phyloP scores from a whole-genome alignment of 1,139 yeast species.

The Yamadazyma oceani region DNA sequence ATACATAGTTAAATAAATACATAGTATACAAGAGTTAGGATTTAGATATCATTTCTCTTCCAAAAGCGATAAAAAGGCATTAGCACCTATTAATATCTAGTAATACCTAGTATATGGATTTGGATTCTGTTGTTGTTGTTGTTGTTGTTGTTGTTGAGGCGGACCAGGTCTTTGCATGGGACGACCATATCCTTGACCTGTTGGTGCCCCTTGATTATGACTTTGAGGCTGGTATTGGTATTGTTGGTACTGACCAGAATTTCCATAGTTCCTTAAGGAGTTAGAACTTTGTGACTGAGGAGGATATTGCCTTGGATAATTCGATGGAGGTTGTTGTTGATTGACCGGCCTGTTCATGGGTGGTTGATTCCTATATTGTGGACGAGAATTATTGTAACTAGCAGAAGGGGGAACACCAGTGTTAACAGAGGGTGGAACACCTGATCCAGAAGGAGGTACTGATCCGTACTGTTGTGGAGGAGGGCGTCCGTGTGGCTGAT shows the following conservation, averaged over 20 bases:
- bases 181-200: neutral
- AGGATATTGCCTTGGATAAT: constrained; percentile 3
- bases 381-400: constrained; percentile 3
- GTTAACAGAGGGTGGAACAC: constrained; percentile 5
- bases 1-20: constrained; percentile 7
- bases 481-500: constrained; percentile 6
- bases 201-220: constrained; percentile 7
- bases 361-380: constrained; percentile 5
- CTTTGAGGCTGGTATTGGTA: constrained; percentile 15
- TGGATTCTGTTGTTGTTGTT: constrained; percentile 8
- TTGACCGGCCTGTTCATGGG: constrained; percentile 4
- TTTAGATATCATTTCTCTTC: no score
- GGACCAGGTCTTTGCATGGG: constrained; percentile 5
- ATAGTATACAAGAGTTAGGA: constrained; percentile 6
- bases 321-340: constrained; percentile 4
- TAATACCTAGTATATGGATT: constrained; percentile 16
- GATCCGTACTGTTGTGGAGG: constrained; percentile 11
- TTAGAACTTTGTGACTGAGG: constrained; percentile 8
- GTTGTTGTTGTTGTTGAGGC: constrained; percentile 11
- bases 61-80: no score
- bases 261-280: constrained; percentile 15
- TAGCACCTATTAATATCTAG: no score
- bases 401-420: constrained; percentile 11
- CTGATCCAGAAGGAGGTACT: constrained; percentile 11
- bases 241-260: constrained; percentile 12